phyloP scores from a whole-genome alignment of 768 basidiomycete species.

The Coprinellus micaceus region DNA sequence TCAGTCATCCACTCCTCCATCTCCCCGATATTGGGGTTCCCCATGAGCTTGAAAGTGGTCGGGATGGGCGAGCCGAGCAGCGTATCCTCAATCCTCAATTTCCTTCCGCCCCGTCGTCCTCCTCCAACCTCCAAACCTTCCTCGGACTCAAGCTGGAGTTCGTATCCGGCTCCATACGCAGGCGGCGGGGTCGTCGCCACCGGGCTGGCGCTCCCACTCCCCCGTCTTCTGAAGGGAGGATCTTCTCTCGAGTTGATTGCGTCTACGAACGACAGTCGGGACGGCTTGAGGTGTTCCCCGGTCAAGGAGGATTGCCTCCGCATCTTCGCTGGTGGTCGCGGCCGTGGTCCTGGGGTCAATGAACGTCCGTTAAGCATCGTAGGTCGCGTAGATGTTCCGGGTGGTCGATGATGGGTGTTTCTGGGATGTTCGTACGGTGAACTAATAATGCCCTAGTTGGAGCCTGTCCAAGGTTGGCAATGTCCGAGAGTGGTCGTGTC shows the following conservation, averaged over 20 bases:
- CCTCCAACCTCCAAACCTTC: slow-evolving; percentile 10
- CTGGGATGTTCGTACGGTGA: neutral
- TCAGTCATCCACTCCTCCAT: slow-evolving; percentile 48
- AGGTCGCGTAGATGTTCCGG: neutral
- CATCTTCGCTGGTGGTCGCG: slow-evolving; percentile 66
- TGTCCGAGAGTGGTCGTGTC: neutral
- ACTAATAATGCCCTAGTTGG: neutral
- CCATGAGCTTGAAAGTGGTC: slow-evolving; percentile 30
- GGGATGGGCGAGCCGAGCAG: slow-evolving; percentile 36
- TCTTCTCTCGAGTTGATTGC: neutral
- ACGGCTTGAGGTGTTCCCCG: slow-evolving; percentile 7
- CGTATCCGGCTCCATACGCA: slow-evolving; percentile 44
- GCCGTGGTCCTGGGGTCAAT: slow-evolving; percentile 50
- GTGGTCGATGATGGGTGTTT: neutral
- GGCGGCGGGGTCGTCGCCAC: slow-evolving; percentile 43
- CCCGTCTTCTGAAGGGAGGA: neutral
- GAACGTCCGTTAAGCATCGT: slow-evolving; percentile 15
- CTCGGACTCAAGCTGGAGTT: slow-evolving; percentile 12
- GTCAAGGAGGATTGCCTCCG: slow-evolving; percentile 45
- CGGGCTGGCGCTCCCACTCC: slow-evolving; percentile 8
- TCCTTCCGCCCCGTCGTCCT: slow-evolving; percentile 12
- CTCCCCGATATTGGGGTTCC: slow-evolving; percentile 20
- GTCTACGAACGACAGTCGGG: neutral
- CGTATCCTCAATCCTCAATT: slow-evolving; percentile 21
- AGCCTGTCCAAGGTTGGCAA: neutral